Evolutionary conservation across 2,329 filamentous ascomycete species (phyloP).

Genomic region (Aspergillus bombycis): DNA sequence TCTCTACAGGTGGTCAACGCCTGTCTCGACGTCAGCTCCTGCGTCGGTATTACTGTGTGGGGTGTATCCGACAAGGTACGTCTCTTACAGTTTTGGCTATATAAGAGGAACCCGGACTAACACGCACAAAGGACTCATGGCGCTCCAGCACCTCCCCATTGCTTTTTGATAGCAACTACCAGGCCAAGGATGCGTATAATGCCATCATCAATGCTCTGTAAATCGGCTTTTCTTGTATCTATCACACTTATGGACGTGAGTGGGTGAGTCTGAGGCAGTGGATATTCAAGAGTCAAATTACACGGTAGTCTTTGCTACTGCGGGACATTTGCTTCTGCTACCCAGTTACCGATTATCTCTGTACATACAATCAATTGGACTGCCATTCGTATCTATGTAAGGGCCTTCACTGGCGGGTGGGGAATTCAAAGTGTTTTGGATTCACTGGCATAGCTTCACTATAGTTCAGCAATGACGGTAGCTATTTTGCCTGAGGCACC

Average conservation of each 20-base stretch:
- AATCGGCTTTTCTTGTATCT: not conserved
- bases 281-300: not conserved
- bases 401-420: no score
- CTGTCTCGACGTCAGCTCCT: conserved; percentile 62
- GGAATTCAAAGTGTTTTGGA: no score
- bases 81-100: not conserved
- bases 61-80: conserved; percentile 45
- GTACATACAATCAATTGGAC: no score
- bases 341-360: no score
- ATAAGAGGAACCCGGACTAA: not conserved
- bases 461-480: no score
- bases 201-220: conserved; percentile 22
- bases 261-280: not conserved
- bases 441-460: no score
- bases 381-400: no score
- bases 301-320: no score
- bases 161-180: conserved; percentile 46
- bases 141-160: conserved; percentile 40
- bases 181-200: conserved; percentile 48
- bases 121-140: conserved; percentile 42
- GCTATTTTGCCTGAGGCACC: no score
- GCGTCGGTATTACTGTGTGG: conserved; percentile 69
- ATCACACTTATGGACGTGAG: not conserved
- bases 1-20: conserved; percentile 49
- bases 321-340: no score